phyloP scores from a whole-genome alignment of 768 basidiomycete species.

The Fistulinella prunicolor region DNA sequence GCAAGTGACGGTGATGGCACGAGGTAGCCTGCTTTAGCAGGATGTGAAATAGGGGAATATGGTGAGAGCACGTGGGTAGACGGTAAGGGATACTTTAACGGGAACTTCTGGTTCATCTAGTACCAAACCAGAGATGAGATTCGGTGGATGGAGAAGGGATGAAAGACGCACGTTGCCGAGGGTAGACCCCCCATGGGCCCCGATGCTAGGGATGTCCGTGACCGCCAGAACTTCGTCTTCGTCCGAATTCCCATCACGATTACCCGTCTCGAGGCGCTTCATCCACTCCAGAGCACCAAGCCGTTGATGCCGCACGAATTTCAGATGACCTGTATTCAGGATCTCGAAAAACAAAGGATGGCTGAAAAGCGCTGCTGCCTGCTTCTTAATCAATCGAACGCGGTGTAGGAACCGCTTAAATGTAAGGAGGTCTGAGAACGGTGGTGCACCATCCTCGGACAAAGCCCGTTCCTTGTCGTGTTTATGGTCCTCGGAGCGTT shows the following conservation, averaged over 20 bases:
- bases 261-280: conserved; percentile 6
- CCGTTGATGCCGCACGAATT: conserved; percentile 2
- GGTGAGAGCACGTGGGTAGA: conserved; percentile 24
- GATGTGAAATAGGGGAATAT: conserved; percentile 15
- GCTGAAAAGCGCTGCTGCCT: conserved; percentile 30
- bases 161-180: conserved; percentile 29
- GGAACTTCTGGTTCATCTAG: conserved; percentile 36
- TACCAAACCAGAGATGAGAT: neutral
- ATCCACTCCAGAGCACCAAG: conserved; percentile 22
- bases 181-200: conserved; percentile 19
- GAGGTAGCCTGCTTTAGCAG: conserved; percentile 6
- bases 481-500: neutral
- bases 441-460: no score
- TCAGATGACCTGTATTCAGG: conserved; percentile 42
- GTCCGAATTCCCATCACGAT: neutral
- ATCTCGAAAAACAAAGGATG: conserved; percentile 53
- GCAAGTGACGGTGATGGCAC: neutral
- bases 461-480: neutral
- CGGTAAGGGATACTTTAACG: conserved; percentile 36
- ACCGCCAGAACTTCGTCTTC: conserved; percentile 3
- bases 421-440: conserved; percentile 47
- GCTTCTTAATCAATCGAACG: conserved; percentile 35
- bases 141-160: neutral
- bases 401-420: conserved; percentile 47
- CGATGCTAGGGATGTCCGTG: conserved; percentile 5